Percentiles rank a stretch among this genome's conserved stretches.
phyloP scores from a whole-genome alignment of 805 yeast species.

The Suhomyces vadensis region DNA sequence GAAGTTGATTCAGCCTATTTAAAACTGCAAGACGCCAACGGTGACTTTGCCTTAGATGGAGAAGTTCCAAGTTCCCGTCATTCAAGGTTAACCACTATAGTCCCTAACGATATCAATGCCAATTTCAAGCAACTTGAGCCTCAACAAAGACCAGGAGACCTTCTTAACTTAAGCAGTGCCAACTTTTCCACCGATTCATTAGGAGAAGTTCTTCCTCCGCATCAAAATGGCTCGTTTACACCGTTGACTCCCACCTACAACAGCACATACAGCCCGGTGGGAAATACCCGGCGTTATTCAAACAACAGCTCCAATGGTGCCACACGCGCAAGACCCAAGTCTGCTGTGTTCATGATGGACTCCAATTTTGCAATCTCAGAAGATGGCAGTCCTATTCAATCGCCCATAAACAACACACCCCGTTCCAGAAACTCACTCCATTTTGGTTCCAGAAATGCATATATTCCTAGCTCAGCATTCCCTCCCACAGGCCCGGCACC shows the following conservation, averaged over 20 bases:
- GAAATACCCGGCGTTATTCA: slow-evolving; percentile 8
- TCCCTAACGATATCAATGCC: background rate
- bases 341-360: slow-evolving; percentile 36
- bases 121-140: background rate
- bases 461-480: slow-evolving; percentile 18
- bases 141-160: slow-evolving; percentile 18
- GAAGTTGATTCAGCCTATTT: too few relatives aligned
- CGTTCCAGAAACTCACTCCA: slow-evolving; percentile 23
- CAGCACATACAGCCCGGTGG: slow-evolving; percentile 8
- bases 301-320: slow-evolving; percentile 16
- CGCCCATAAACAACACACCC: slow-evolving; percentile 19
- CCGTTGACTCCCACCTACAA: slow-evolving; percentile 10
- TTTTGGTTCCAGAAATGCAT: slow-evolving; percentile 9
- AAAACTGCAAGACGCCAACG: too few relatives aligned
- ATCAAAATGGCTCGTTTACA: background rate
- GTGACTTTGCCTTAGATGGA: too few relatives aligned
- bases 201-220: slow-evolving; percentile 8
- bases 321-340: slow-evolving; percentile 40
- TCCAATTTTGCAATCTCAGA: slow-evolving; percentile 29
- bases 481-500: slow-evolving; percentile 25
- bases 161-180: slow-evolving; percentile 36
- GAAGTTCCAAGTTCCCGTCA: too few relatives aligned
- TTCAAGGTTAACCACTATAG: too few relatives aligned
- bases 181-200: slow-evolving; percentile 43
- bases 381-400: slow-evolving; percentile 21